Base-by-base conservation (phyloP, 1,284 basidiomycete species). In the Quambalaria eucalypti region DNA sequence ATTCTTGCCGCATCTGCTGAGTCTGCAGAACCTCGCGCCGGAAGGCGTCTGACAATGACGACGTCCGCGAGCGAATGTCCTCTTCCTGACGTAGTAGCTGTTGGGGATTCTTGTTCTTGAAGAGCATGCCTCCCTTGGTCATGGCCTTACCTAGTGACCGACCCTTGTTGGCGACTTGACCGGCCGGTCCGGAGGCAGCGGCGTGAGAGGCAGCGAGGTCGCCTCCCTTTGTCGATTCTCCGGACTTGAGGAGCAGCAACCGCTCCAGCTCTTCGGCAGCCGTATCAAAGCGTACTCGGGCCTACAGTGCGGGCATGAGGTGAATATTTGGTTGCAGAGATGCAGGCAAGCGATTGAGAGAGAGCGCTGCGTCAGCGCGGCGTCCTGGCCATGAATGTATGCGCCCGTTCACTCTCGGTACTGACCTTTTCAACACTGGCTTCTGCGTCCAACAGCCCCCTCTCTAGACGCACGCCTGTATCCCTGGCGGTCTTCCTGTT, bases 211-310 rank as follows among this genome's bases (percentile, higher is more conserved):
- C 42, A 7, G 42, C 42, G 7, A 71, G 59, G 54, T 73, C 72
- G 16, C 66, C 66, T 2, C 64, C 61, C 50, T 71, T 71, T 19
- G 64, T 50, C 28, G 59, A 55, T 53, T 97, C 93, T 23, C 95
- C 92, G 73, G 93, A 89, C 77, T 98, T 97, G 73, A 91, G 84
- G 6, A 97, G 79, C 2, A 98, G 78, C n/a, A 97, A 80, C 14
- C 92, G 84, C 76, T 96, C 95, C 28, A 98, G 79, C 71, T 98
- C 95, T 76, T 98, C 95, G 0, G 89, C 90, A 0, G 89, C 87
- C 2, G 85, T 76, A 64, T 98, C 93, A 58, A 97, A 84, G 1
- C 91, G 84, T 50, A 79, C 77, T 76, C 92, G 91, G 71, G 85
- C 85, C 36, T 39, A 21, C n/a, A n/a, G n/a, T n/a, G n/a, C n/a